A percentile compares a stretch with the other conserved stretches of the same genome.
phyloP scores from a whole-genome alignment of 495 filamentous ascomycete genomes.

The Aspergillus sclerotiicarbonarius region DNA sequence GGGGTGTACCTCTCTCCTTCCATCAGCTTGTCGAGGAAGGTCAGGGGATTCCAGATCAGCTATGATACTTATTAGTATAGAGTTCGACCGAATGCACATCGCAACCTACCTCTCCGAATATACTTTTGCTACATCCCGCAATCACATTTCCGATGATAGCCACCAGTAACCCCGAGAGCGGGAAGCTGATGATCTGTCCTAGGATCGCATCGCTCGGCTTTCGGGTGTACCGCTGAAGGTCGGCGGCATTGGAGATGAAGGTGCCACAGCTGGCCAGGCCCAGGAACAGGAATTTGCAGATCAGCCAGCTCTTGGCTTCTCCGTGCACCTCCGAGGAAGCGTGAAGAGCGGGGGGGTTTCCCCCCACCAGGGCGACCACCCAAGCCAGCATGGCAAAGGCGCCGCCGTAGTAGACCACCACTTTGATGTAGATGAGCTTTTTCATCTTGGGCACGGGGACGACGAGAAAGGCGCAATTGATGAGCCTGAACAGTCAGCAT shows the following conservation, averaged over 20 bases:
- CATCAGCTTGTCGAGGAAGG: conserved; percentile 27
- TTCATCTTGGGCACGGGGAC: conserved; percentile 39
- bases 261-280: conserved; percentile 38
- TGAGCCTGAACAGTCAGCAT: conserved; percentile 16
- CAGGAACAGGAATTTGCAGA: conserved; percentile 35
- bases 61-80: conserved; percentile 1
- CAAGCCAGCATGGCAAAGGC: conserved; percentile 35
- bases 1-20: conserved; percentile 26
- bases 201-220: conserved; percentile 35
- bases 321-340: conserved; percentile 29
- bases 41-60: conserved; percentile 29
- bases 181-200: conserved; percentile 36
- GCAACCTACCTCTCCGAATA: conserved; percentile 24
- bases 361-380: conserved; percentile 31
- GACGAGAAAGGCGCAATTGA: conserved; percentile 34
- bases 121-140: conserved; percentile 19
- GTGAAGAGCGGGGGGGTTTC: conserved; percentile 21
- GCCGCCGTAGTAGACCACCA: conserved; percentile 30
- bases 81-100: background rate
- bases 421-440: conserved; percentile 34
- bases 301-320: conserved; percentile 28
- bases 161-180: conserved; percentile 28
- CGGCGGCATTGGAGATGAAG: conserved; percentile 51
- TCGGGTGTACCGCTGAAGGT: conserved; percentile 36
- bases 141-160: conserved; percentile 25